Conservation (phyloP, 2,329 filamentous ascomycete genomes). For the Fusarium illudens region DNA sequence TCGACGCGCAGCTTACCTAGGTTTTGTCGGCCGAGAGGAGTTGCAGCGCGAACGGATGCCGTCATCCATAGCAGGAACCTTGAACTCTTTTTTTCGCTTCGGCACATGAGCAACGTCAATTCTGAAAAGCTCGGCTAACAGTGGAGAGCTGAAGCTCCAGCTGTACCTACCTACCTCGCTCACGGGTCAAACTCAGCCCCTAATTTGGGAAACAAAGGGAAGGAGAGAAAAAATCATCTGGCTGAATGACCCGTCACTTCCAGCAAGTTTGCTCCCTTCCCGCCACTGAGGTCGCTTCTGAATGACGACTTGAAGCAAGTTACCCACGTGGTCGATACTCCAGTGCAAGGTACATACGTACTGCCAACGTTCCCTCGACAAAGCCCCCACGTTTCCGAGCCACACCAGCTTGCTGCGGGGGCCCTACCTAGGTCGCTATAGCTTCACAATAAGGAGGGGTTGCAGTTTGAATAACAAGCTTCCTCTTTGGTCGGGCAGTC, state of each 20-base stretch:
- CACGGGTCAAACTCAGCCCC: neutral
- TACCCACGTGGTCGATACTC: slow-evolving; percentile 24
- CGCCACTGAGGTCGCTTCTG: neutral
- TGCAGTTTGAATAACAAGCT: slow-evolving; percentile 13
- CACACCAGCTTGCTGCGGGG: slow-evolving; percentile 25
- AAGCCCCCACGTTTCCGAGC: slow-evolving; percentile 23
- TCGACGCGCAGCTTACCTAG: slow-evolving; percentile 5
- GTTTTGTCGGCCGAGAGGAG: slow-evolving; percentile 37
- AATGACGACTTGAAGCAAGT: slow-evolving; percentile 4
- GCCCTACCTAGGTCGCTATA: slow-evolving; percentile 7
- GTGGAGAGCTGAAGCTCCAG: slow-evolving; percentile 32
- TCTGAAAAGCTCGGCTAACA: slow-evolving; percentile 26
- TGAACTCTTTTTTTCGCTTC: neutral
- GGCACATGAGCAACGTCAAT: slow-evolving; percentile 14
- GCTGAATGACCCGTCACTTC: slow-evolving; percentile 6
- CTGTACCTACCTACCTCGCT: neutral
- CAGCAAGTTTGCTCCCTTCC: neutral
- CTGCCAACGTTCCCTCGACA: slow-evolving; percentile 9
- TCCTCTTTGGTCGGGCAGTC: slow-evolving; percentile 25
- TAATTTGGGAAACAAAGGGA: neutral
- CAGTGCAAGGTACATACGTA: slow-evolving; percentile 22
- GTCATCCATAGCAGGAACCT: slow-evolving; percentile 13
- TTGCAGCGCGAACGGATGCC: slow-evolving; percentile 3
- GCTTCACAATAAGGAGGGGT: slow-evolving; percentile 21
- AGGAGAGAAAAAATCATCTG: neutral